phyloP scores from a whole-genome alignment of 495 filamentous ascomycete genomes.

The Endocarpon pusillum region DNA sequence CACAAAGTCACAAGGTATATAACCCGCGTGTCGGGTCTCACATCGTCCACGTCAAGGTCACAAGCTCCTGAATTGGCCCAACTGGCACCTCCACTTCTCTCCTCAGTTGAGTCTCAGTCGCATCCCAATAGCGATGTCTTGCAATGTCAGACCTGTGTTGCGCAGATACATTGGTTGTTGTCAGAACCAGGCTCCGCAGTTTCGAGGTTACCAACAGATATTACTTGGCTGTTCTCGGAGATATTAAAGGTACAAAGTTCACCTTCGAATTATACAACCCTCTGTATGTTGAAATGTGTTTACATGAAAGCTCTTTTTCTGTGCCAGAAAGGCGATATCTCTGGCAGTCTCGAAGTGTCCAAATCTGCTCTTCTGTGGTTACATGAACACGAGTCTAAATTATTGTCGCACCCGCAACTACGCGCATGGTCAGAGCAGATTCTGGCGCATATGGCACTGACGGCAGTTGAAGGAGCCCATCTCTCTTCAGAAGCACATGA shows the following conservation, averaged over 20 bases:
- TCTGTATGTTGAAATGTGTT: slow-evolving; percentile 60
- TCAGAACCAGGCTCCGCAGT: slow-evolving; percentile 47
- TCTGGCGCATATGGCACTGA: slow-evolving; percentile 50
- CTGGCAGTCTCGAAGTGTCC: slow-evolving; percentile 40
- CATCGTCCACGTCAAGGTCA: slow-evolving; percentile 21
- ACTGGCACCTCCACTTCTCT: slow-evolving; percentile 39
- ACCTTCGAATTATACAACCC: slow-evolving; percentile 54
- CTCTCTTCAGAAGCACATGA: no score
- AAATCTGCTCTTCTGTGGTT: slow-evolving; percentile 44
- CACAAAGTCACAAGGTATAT: slow-evolving; percentile 39
- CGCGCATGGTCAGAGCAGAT: slow-evolving; percentile 64
- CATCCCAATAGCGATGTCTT: slow-evolving; percentile 49
- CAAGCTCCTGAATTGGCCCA: slow-evolving; percentile 39
- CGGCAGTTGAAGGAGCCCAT: slow-evolving; percentile 42
- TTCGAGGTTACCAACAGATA: slow-evolving; percentile 41
- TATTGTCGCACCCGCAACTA: slow-evolving; percentile 29
- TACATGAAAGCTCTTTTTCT: slow-evolving; percentile 46
- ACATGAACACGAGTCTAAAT: slow-evolving; percentile 16
- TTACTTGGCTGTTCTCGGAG: slow-evolving; percentile 32
- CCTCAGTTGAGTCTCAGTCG: slow-evolving; percentile 46
- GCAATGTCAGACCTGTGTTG: slow-evolving; percentile 64
- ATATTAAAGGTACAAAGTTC: slow-evolving; percentile 27
- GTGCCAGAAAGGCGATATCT: slow-evolving; percentile 25
- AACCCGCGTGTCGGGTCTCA: slow-evolving; percentile 17
- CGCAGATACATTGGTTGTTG: slow-evolving; percentile 65